Percentiles rank a stretch among this genome's conserved stretches.
These are phyloP conservation scores for Venturia aucupariae DNA, from an alignment of 2,329 filamentous ascomycete genomes.

Conservation along the genomic window DNA sequence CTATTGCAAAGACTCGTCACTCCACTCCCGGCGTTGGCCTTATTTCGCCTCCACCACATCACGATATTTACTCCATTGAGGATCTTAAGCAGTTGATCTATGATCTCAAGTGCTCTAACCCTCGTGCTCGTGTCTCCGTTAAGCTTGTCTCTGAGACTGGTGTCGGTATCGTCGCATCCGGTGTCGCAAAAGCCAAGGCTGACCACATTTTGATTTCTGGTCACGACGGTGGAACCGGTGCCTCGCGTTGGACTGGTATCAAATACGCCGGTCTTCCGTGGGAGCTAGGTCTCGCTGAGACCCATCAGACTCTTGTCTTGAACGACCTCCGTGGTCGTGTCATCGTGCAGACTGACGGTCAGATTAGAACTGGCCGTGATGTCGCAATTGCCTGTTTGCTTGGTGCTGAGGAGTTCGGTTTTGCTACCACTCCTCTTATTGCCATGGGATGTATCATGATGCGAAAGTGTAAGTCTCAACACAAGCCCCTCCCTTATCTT, in stretches of 20 bases:
- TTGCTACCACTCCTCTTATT: constrained; percentile 87
- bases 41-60: constrained; percentile 90
- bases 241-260: constrained; percentile 96
- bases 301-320: constrained; percentile 88
- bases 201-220: constrained; percentile 96
- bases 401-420: constrained; percentile 97
- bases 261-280: constrained; percentile 95
- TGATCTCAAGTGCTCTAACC: constrained; percentile 93
- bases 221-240: constrained; percentile 93
- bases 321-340: constrained; percentile 95
- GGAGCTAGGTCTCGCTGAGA: constrained; percentile 94
- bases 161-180: constrained; percentile 93
- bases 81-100: constrained; percentile 97
- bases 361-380: constrained; percentile 85
- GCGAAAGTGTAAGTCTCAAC: constrained; percentile 53
- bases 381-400: constrained; percentile 90
- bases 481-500: not conserved
- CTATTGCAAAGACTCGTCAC: constrained; percentile 88
- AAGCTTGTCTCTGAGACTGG: constrained; percentile 97
- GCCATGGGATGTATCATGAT: constrained; percentile 97
- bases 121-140: constrained; percentile 83
- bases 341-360: constrained; percentile 92
- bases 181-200: constrained; percentile 94
- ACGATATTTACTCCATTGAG: constrained; percentile 98
- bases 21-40: constrained; percentile 93